Conservation (phyloP, 306 rosid species). For the Vigna nakashimae region DNA sequence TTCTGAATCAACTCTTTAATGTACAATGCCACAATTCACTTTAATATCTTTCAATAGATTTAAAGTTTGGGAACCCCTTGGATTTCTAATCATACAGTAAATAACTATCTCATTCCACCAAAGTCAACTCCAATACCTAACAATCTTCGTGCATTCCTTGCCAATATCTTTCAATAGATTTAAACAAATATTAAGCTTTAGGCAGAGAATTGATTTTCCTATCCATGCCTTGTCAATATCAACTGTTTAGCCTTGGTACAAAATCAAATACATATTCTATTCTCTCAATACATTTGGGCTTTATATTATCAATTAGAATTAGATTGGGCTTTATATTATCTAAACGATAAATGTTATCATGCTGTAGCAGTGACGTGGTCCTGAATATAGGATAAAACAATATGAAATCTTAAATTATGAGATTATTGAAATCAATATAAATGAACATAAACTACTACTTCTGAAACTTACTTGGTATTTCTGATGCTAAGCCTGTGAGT, state of each 20-base stretch:
- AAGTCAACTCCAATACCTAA: slow-evolving; percentile 2
- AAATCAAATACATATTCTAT: neutral
- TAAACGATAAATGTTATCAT: slow-evolving; percentile 1
- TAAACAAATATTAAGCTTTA: neutral
- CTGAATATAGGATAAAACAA: too few relatives aligned
- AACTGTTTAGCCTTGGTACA: slow-evolving; percentile 7
- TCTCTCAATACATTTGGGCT: neutral
- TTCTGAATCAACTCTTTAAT: neutral
- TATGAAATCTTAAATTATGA: too few relatives aligned
- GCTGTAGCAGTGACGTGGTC: slow-evolving; percentile 29
- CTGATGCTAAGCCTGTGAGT: too few relatives aligned
- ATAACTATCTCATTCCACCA: slow-evolving; percentile 11
- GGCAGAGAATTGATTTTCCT: neutral
- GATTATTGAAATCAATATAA: too few relatives aligned
- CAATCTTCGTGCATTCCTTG: neutral
- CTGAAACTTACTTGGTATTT: too few relatives aligned
- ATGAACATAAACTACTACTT: too few relatives aligned
- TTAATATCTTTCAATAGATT: too few relatives aligned
- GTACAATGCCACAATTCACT: slow-evolving; percentile 1
- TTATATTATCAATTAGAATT: slow-evolving; percentile 29
- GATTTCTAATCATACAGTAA: slow-evolving; percentile 14
- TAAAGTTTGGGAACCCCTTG: neutral
- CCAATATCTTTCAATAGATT: slow-evolving; percentile 5
- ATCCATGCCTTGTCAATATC: slow-evolving; percentile 1
- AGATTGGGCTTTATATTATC: slow-evolving; percentile 14